Base-by-base conservation (phyloP, 768 basidiomycete species). In the Phlebiopsis flavidoalba region DNA sequence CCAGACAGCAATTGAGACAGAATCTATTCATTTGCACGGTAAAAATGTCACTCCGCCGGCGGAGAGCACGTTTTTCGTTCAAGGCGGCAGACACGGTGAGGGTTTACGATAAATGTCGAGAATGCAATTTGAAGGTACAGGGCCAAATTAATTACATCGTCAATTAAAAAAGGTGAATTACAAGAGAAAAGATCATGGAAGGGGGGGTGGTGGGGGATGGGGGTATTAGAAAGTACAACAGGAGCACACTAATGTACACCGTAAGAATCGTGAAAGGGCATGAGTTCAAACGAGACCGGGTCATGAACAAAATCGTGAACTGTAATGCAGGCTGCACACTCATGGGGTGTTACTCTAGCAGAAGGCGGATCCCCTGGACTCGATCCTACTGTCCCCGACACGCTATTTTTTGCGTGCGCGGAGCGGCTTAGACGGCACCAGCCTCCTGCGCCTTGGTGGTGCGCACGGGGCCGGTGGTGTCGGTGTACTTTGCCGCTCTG, bases 401-500 rank as follows among this genome's bases (percentile, higher is more conserved):
- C 40, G 40, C 14, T 2, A 43, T 12, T 3, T 17, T 43, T 12
- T 17, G 40, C 8, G 40, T 8, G 40, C 12, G 12, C 12, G 40
- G 40, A 40, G 40, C 40, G 40, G 17, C 40, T 61, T 56, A 61
- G 60, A 61, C 60, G 45, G 52, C 51, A 45, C 62, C 62, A 45
- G 62, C 62, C 58, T 63, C 62, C 51, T 47, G 50, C 14, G 61
- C 61, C 57, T 63, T 63, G 37, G 61, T 61, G 24, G 60, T 43
- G 45, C 60, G 60, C 24, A 24, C 19, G 15, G 50, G 21, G 43
- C 21, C 33, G 24, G 50, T 40, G 37, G 54, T 31, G 37, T 65
- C 67, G n/a, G 66, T 67, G 63, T 62, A 67, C 67, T 66, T n/a
- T 68, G 57, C 69, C 64, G 6, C 67, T 66, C 51, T 57, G 55